Conservation (phyloP, 306 rosid genomes). For the Herpetospermum pedunculosum region DNA sequence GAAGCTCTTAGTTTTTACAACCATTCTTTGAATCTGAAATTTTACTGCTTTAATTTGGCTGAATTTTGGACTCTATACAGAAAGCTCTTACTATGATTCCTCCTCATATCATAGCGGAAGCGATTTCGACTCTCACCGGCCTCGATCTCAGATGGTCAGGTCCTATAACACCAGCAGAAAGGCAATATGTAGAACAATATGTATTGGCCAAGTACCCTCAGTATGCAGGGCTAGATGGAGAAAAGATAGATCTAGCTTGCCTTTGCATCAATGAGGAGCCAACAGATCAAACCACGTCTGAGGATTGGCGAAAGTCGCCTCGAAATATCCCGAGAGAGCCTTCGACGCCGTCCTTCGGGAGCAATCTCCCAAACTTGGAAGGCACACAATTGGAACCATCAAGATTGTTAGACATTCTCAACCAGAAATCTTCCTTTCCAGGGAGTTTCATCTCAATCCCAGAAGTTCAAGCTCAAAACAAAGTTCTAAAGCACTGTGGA, state of each 20-base stretch:
- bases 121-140: constrained; percentile 50
- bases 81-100: constrained; percentile 39
- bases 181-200: constrained; percentile 66
- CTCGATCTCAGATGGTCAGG: constrained; percentile 87
- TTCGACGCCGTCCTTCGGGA: constrained; percentile 36
- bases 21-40: not conserved
- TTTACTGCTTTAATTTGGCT: not conserved
- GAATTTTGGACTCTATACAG: constrained; percentile 19
- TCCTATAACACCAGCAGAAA: constrained; percentile 78
- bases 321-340: constrained; percentile 43
- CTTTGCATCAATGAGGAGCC: constrained; percentile 58
- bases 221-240: constrained; percentile 46
- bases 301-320: constrained; percentile 53
- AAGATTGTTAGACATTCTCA: constrained; percentile 48
- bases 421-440: constrained; percentile 23
- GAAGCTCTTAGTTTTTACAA: not conserved
- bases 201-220: constrained; percentile 79
- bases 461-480: constrained; percentile 28
- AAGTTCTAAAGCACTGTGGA: constrained; percentile 30
- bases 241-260: constrained; percentile 39
- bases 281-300: constrained; percentile 23
- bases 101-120: constrained; percentile 37
- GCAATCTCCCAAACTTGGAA: constrained; percentile 63
- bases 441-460: constrained; percentile 34
- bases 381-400: constrained; percentile 63